These are phyloP conservation scores for Diaporthe citri DNA, from an alignment of 2,329 filamentous ascomycete genomes.

Conservation along the genomic window DNA sequence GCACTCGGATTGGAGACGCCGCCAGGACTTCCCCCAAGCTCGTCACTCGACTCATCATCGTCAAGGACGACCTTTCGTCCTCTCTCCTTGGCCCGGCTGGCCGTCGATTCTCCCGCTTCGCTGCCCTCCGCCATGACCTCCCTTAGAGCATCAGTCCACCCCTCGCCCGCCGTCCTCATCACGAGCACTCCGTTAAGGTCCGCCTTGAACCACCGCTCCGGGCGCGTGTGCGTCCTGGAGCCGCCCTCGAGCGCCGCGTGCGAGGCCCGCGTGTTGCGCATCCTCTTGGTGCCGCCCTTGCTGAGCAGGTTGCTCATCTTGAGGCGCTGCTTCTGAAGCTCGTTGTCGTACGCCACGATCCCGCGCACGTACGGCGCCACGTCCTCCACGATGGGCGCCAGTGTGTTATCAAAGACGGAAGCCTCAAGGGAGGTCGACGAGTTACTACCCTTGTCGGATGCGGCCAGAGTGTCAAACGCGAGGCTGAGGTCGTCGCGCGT, in stretches of 20 bases:
- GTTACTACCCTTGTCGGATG: conserved; percentile 57
- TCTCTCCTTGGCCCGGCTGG: conserved; percentile 14
- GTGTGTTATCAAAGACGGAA: conserved; percentile 82
- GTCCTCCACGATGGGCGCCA: conserved; percentile 77
- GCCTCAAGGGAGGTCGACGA: conserved; percentile 64
- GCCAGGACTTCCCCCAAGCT: conserved; percentile 22
- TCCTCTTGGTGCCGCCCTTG: conserved; percentile 66
- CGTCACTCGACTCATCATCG: conserved; percentile 27
- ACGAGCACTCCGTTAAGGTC: conserved; percentile 68
- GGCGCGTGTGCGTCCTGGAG: conserved; percentile 69
- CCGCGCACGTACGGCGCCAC: conserved; percentile 90
- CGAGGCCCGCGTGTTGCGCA: conserved; percentile 76
- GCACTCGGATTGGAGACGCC: neutral
- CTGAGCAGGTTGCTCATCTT: conserved; percentile 68
- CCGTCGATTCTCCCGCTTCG: conserved; percentile 15
- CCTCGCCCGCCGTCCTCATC: conserved; percentile 63
- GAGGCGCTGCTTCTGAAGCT: conserved; percentile 75
- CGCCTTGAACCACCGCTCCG: conserved; percentile 75
- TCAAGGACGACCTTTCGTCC: conserved; percentile 21
- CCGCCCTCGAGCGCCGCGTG: conserved; percentile 79
- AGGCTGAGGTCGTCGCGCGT: conserved; percentile 65
- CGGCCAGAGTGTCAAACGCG: conserved; percentile 73
- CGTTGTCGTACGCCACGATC: conserved; percentile 83
- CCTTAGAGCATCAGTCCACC: conserved; percentile 44
- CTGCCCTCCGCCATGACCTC: conserved; percentile 27